Percentiles rank a stretch among this genome's conserved stretches.
These are phyloP conservation scores for Saccharomycopsis sp. DNA, from an alignment of 805 yeast genomes.

Conservation along the genomic window DNA sequence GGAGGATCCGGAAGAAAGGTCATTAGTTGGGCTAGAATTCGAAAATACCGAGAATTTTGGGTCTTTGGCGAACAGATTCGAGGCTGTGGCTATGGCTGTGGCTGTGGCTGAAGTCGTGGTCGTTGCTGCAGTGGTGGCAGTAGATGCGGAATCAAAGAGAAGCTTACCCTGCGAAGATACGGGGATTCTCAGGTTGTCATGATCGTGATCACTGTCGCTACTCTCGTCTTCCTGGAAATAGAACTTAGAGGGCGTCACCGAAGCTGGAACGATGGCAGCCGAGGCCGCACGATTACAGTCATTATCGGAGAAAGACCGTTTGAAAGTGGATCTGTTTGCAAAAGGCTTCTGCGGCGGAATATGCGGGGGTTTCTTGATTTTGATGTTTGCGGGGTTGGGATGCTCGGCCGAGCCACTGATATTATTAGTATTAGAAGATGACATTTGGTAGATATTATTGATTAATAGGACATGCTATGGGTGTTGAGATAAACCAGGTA, in stretches of 20 bases:
- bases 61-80: neutral
- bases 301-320: neutral
- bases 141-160: neutral
- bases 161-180: neutral
- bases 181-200: neutral
- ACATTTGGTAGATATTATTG: neutral
- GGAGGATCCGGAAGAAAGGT: constrained; percentile 8
- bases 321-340: neutral
- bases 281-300: neutral
- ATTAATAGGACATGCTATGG: neutral
- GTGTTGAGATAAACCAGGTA: neutral
- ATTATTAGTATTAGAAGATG: neutral
- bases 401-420: too few species aligned
- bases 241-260: constrained; percentile 5
- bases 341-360: neutral
- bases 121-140: neutral
- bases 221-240: constrained; percentile 7
- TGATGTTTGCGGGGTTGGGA: neutral
- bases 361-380: neutral
- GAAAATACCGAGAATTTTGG: neutral
- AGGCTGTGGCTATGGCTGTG: neutral
- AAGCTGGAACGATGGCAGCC: neutral
- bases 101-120: neutral
- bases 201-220: constrained; percentile 6
- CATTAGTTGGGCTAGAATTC: neutral